Evolutionary conservation across 768 basidiomycete species (phyloP), one percentile per base, ranked within the genome.

Genomic region (Mycena indigotica): DNA sequence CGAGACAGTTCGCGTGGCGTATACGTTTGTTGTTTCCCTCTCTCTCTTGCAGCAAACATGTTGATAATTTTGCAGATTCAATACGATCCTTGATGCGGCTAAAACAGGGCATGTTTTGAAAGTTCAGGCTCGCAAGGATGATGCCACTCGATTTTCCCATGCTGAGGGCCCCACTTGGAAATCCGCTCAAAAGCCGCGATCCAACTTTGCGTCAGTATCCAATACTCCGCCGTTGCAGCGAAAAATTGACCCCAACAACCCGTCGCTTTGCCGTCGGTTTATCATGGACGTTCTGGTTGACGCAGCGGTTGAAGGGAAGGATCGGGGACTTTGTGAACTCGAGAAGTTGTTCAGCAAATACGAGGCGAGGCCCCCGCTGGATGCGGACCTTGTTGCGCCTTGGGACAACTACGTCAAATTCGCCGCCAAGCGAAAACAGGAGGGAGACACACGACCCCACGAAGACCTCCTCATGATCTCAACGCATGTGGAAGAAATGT

Each of bases 51-150:
- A n/a, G n/a, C n/a, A n/a, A n/a, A n/a, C n/a, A n/a, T n/a, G n/a
- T n/a, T n/a, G 19, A 45, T 17, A 48, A 79, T 5, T 35, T 19
- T 25, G 3, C 40, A 80, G 80, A 61, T 82, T 80, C 56, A 77
- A 80, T 57, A 78, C 77, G 39, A 73, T 82, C 12, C 77, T 89
- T 1, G 87, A 89, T 62, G 80, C 82, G 1, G 63, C 79, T 6
- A 89, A 89, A 62, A 84, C 83, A 6, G 87, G 87, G 0, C 73
- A 80, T 50, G 72, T 70, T 1, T 74, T 88, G 35, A 65, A 65
- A 5, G 67, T 65, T 0, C 64, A 71, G 0, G 65, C 74, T 16
- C 67, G 75, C n/a, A 56, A 55, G 15, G 55, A 54, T 0, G 78
- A 82, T 51, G 12, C 35, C 19, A 65, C 23, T 64, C 69, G 12